Conservation (phyloP, 148 eudicot species). For the Nyssa sinensis region DNA sequence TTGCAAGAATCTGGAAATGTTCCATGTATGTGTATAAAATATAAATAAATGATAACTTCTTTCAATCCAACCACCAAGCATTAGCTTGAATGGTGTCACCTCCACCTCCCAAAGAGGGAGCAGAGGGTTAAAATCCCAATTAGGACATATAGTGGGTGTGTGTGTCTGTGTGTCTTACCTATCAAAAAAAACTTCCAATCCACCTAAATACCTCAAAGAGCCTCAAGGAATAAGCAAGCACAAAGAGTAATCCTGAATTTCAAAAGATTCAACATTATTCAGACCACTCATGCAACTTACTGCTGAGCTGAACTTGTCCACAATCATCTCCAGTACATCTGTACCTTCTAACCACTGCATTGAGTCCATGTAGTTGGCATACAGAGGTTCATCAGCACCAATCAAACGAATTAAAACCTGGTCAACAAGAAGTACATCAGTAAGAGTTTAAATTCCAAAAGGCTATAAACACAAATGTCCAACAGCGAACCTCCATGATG, state of each 20-base stretch:
- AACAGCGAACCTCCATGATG: constrained; percentile 86
- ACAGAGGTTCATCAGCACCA: constrained; percentile 93
- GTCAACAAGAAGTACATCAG: constrained; percentile 16
- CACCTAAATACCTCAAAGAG: too few species aligned
- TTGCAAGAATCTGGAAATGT: background rate
- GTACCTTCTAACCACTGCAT: constrained; percentile 89
- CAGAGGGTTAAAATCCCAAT: too few species aligned
- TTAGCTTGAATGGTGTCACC: too few species aligned
- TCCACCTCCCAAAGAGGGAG: too few species aligned
- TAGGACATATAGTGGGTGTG: too few species aligned
- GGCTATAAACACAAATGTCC: background rate
- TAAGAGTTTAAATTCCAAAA: constrained; percentile 16
- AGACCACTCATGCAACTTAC: constrained; percentile 49
- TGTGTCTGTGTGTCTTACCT: too few species aligned
- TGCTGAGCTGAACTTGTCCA: constrained; percentile 90
- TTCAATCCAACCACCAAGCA: too few species aligned
- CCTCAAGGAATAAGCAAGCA: background rate
- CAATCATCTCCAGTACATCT: constrained; percentile 90
- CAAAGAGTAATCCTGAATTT: background rate
- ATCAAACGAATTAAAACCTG: constrained; percentile 95
- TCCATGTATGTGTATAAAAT: background rate
- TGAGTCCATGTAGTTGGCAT: constrained; percentile 59
- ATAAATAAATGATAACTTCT: background rate
- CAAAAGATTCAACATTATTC: background rate
- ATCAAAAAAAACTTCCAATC: too few species aligned